phyloP scores from a whole-genome alignment of 352 stramenopile species.

The Peronospora farinosa region DNA sequence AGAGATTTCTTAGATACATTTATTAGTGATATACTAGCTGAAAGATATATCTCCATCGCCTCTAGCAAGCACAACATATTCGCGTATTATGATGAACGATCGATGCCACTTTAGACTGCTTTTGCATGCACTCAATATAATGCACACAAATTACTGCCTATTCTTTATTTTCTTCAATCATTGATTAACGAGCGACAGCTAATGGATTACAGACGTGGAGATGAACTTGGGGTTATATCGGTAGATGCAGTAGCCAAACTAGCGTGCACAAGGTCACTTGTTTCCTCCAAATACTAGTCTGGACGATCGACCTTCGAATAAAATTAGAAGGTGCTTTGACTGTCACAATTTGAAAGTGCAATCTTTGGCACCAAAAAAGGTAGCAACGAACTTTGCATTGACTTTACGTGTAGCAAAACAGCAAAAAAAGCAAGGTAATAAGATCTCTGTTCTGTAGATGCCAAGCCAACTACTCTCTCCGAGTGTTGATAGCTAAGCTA shows the following conservation, averaged over 20 bases:
- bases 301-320: slow-evolving; percentile 2
- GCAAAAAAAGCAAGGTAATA: slow-evolving; percentile 51
- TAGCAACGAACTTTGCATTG: slow-evolving; percentile 5
- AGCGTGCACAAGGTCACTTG: slow-evolving; percentile 31
- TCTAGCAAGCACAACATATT: no score
- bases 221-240: background rate
- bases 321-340: slow-evolving; percentile 3
- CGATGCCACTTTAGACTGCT: background rate
- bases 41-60: no score
- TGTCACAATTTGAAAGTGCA: background rate
- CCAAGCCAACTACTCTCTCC: slow-evolving; percentile 45
- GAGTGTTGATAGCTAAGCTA: slow-evolving; percentile 62
- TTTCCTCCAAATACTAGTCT: slow-evolving; percentile 46
- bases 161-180: background rate
- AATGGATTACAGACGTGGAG: background rate
- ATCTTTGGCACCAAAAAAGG: background rate
- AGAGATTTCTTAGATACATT: background rate
- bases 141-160: background rate
- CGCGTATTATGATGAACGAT: no score
- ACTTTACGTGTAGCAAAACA: slow-evolving; percentile 14
- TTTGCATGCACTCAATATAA: background rate
- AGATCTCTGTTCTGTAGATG: slow-evolving; percentile 53
- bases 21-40: no score
- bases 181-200: no score
- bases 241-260: slow-evolving; percentile 13